Percentiles rank a stretch among this genome's conserved stretches.
Conservation (phyloP, 73 alveolate species). For the Paramecium sexaurelia region DNA sequence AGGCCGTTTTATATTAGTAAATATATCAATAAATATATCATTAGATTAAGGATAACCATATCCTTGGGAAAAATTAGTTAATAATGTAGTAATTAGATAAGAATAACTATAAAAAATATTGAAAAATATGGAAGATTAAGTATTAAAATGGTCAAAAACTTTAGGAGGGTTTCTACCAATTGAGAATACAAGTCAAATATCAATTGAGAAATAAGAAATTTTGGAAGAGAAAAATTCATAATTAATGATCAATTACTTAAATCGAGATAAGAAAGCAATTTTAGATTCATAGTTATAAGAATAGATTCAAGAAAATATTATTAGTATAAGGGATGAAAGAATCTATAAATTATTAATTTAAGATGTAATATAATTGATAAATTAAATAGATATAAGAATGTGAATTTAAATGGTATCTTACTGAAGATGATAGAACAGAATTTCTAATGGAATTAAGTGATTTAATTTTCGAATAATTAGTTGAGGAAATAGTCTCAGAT, state of each 20-base stretch:
- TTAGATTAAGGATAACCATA: slow-evolving; percentile 47
- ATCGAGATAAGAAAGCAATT: not conserved
- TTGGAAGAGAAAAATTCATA: slow-evolving; percentile 28
- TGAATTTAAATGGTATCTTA: slow-evolving; percentile 61
- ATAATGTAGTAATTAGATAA: not conserved
- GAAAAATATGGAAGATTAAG: slow-evolving; percentile 13
- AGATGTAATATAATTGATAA: not conserved
- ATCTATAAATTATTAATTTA: slow-evolving; percentile 40
- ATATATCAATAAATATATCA: not conserved
- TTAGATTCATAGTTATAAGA: not conserved
- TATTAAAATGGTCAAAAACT: slow-evolving; percentile 40
- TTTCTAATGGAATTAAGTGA: slow-evolving; percentile 64
- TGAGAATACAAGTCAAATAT: not conserved
- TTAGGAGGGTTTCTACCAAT: slow-evolving; percentile 54
- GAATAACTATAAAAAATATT: not conserved
- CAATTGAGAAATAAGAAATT: not conserved
- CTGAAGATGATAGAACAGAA: slow-evolving; percentile 61
- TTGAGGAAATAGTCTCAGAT: slow-evolving; percentile 64
- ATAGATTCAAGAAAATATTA: not conserved
- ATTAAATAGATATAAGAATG: not conserved
- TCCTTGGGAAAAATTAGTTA: slow-evolving; percentile 55
- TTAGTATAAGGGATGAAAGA: slow-evolving; percentile 55
- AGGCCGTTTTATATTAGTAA: slow-evolving; percentile 69
- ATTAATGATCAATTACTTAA: not conserved
- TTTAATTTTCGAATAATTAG: slow-evolving; percentile 36